phyloP scores from a whole-genome alignment of 495 filamentous ascomycete species.

The Hyaloscypha bicolor region DNA sequence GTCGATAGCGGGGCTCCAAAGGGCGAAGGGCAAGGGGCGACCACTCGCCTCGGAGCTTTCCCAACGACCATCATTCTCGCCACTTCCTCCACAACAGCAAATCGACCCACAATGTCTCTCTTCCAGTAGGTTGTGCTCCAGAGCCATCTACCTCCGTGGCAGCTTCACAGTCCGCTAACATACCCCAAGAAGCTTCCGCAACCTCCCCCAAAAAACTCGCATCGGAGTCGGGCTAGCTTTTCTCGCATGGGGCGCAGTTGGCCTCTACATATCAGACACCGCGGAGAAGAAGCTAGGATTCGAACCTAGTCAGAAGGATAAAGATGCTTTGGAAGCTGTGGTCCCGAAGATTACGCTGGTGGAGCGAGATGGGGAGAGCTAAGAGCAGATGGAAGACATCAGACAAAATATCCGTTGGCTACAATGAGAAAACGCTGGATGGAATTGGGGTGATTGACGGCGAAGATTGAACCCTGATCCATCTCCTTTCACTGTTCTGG shows the following conservation, averaged over 20 bases:
- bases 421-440: background rate
- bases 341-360: slow-evolving; percentile 52
- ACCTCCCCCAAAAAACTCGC: slow-evolving; percentile 61
- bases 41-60: background rate
- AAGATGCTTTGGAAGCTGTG: slow-evolving; percentile 53
- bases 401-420: background rate
- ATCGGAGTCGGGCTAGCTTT: slow-evolving; percentile 65
- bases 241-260: slow-evolving; percentile 65
- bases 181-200: slow-evolving; percentile 57
- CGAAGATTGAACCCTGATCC: background rate
- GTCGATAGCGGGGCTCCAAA: background rate
- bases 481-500: background rate
- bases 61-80: background rate
- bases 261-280: slow-evolving; percentile 58
- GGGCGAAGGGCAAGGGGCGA: background rate
- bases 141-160: background rate
- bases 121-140: slow-evolving; percentile 4
- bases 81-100: background rate
- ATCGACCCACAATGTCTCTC: slow-evolving; percentile 1
- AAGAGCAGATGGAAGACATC: background rate
- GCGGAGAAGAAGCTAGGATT: slow-evolving; percentile 66
- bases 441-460: background rate
- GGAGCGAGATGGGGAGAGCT: slow-evolving; percentile 34
- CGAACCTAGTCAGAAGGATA: slow-evolving; percentile 62
- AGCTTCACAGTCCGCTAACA: slow-evolving; percentile 2